phyloP scores from a whole-genome alignment of 1,139 yeast species.

The Taphrina sp. region DNA sequence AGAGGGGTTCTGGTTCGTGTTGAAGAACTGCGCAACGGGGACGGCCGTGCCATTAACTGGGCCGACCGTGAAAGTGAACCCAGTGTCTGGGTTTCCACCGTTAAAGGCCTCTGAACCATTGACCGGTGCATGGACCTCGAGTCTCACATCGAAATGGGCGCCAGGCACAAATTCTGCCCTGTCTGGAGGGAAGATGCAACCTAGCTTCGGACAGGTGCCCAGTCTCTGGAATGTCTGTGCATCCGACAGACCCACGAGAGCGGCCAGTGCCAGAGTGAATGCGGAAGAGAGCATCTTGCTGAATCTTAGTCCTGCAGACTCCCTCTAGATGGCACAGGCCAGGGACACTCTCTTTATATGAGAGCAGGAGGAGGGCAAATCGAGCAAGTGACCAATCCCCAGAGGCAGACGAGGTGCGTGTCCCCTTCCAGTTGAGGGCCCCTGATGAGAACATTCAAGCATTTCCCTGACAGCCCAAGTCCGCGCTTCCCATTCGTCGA shows the following conservation, averaged over 20 bases:
- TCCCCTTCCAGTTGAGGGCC: no score
- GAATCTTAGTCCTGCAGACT: no score
- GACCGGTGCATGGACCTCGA: constrained; percentile 18
- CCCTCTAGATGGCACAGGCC: no score
- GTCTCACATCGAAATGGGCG: constrained; percentile 5
- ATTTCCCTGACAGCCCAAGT: no score
- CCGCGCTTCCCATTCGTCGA: no score
- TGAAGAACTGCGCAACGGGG: constrained; percentile 11
- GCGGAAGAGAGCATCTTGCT: background rate
- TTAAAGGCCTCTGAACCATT: constrained; percentile 21
- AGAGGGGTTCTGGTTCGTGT: constrained; percentile 3
- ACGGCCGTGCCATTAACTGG: constrained; percentile 5
- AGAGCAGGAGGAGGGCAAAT: no score
- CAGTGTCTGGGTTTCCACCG: constrained; percentile 6
- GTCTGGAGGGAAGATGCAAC: constrained; percentile 18
- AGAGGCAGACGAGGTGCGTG: no score
- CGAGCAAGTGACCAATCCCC: no score
- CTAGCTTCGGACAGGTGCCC: constrained; percentile 9
- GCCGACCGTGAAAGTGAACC: constrained; percentile 10
- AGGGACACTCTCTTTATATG: no score
- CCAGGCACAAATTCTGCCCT: constrained; percentile 17
- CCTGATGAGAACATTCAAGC: no score
- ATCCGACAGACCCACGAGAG: background rate
- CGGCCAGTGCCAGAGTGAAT: constrained; percentile 1
- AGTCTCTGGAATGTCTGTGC: constrained; percentile 18